These are phyloP conservation scores for Pecoramyces ruminantium DNA, from an alignment of 192 early-diverging fungal genomes.

Conservation along the genomic window DNA sequence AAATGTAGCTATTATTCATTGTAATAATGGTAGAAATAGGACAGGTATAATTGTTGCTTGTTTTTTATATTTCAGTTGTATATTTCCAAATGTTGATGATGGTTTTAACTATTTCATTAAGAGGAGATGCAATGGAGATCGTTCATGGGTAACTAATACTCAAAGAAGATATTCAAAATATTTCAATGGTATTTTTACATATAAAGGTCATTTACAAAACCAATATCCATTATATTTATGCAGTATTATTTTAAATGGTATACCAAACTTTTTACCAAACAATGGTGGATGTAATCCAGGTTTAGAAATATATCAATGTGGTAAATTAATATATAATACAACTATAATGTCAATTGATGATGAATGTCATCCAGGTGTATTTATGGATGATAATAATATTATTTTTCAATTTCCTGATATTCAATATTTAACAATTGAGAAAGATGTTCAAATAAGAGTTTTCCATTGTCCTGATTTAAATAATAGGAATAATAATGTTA, in stretches of 20 bases:
- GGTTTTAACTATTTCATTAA: slow-evolving; percentile 27
- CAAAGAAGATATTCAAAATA: slow-evolving; percentile 33
- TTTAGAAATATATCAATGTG: slow-evolving; percentile 28
- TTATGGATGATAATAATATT: neutral
- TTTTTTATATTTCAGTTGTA: slow-evolving; percentile 21
- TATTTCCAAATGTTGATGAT: slow-evolving; percentile 20
- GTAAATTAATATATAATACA: slow-evolving; percentile 1
- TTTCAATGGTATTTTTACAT: slow-evolving; percentile 26
- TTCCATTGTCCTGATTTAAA: slow-evolving; percentile 11
- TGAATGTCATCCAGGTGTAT: slow-evolving; percentile 1
- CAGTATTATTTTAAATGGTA: slow-evolving; percentile 21
- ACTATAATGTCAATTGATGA: neutral
- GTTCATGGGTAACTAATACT: slow-evolving; percentile 15
- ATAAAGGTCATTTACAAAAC: slow-evolving; percentile 24
- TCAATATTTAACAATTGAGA: slow-evolving; percentile 7
- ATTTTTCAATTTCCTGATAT: slow-evolving; percentile 7
- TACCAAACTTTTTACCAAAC: slow-evolving; percentile 17
- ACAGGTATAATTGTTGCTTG: slow-evolving; percentile 23
- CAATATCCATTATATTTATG: slow-evolving; percentile 16
- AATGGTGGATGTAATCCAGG: slow-evolving; percentile 14
- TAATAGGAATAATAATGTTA: slow-evolving; percentile 14
- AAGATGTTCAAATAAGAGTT: slow-evolving; percentile 24
- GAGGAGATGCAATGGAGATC: slow-evolving; percentile 14
- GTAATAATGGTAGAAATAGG: slow-evolving; percentile 24
- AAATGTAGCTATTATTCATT: slow-evolving; percentile 34